Base-by-base conservation (phyloP, 129 eudicot species). In the Arctium lappa region DNA sequence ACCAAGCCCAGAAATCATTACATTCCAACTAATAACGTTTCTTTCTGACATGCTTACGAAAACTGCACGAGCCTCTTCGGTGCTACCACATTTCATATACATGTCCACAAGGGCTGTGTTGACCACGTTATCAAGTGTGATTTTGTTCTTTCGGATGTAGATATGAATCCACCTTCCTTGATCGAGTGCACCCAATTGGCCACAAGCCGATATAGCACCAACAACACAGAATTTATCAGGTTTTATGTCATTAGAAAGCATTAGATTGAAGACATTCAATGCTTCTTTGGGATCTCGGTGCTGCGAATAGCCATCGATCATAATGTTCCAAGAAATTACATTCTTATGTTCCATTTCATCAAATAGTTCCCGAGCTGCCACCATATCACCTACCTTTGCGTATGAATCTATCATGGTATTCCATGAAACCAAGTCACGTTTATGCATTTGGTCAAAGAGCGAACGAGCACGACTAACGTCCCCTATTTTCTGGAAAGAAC, bases 41-140 rank as follows among this genome's bases (percentile, higher is more conserved):
- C 79, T 86, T 31, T 77, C 80, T 6, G 76, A 33, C 85, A 82
- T 85, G 62, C 76, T 75, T 37, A 31, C 16, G 69, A 89, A 89
- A 27, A 87, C 78, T 4, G 32, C 53, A n/a, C 60, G 66, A 56
- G 90, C 90, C 79, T 85, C 89, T 12, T 81, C 60, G 2, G 33
- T 82, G 82, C 89, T 74, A 66, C 91, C 93, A 56, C 93, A 90
- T 84, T 88, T 90, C 84, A 88, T 88, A 82, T 90, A 88, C 91
- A 90, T 90, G 87, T 90, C 93, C n/a, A 87, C 68, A 38, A 89
- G 86, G 53, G 90, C 83, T 0, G 92, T 84, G 31, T 84, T 81
- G 18, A 81, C 88, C 29, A 89, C 89, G 1, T 84, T 38, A 72
- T 89, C 92, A 1, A 44, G 68, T 48, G 38, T 6, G 18, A 89